Evolutionary conservation across 1,284 basidiomycete species (phyloP).

Genomic region (Gomphus sp.): DNA sequence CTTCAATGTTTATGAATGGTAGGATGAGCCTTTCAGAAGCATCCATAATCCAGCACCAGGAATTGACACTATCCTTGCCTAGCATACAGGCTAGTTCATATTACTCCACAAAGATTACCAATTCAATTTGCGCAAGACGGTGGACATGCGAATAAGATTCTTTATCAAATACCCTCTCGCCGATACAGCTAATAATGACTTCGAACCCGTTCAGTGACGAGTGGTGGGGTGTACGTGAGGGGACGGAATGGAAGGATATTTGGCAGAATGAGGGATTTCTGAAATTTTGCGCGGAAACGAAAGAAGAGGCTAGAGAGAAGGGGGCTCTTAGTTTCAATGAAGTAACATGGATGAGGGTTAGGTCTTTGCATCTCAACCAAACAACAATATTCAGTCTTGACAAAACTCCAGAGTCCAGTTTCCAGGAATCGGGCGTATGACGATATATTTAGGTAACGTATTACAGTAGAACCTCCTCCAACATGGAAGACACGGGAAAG

Average conservation of each 20-base stretch:
- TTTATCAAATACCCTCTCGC: conserved; percentile 21
- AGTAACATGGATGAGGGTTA: too few relatives aligned
- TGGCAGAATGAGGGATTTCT: not conserved
- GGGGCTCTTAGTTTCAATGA: not conserved
- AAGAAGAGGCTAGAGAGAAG: not conserved
- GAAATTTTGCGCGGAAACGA: not conserved
- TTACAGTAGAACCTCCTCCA: not conserved
- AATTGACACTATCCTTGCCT: conserved; percentile 42
- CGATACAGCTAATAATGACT: not conserved
- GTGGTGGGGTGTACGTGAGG: conserved; percentile 38
- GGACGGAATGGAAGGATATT: conserved; percentile 32
- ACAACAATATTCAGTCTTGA: not conserved
- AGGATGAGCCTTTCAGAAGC: conserved; percentile 36
- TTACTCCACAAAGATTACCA: conserved; percentile 37
- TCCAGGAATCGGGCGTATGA: not conserved
- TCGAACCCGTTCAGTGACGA: conserved; percentile 36
- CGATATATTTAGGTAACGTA: too few relatives aligned
- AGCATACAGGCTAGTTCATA: conserved; percentile 41
- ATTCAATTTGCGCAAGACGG: conserved; percentile 38
- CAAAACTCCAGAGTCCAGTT: not conserved
- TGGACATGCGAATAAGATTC: conserved; percentile 47
- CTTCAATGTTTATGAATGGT: conserved; percentile 52
- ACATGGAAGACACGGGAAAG: conserved; percentile 33
- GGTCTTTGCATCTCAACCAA: not conserved
- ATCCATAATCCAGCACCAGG: conserved; percentile 46